Evolutionary conservation across 78 protist genomes (phyloP).

Genomic region (Planoprotostelium fungivorum): DNA sequence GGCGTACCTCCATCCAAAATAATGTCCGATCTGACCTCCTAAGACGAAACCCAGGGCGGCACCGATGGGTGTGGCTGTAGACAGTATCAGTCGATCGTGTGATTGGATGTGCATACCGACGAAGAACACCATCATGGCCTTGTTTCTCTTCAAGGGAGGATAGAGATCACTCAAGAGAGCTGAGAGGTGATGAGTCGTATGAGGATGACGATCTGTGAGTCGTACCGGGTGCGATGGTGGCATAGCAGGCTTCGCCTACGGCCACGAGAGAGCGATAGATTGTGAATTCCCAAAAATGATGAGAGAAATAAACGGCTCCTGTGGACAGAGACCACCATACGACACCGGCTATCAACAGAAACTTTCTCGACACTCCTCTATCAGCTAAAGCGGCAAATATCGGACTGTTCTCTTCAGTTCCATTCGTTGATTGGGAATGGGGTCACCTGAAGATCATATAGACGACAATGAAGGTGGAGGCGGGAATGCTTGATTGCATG

Average conservation of each 20-base stretch:
- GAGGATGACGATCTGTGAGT: background rate
- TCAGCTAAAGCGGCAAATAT: background rate
- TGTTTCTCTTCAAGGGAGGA: background rate
- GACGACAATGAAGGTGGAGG: background rate
- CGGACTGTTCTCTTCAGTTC: too few species aligned
- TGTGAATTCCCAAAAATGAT: background rate
- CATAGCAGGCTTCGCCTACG: background rate
- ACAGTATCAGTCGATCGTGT: background rate
- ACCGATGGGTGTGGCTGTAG: background rate
- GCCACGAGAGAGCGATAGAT: background rate
- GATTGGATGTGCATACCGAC: background rate
- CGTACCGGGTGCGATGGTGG: background rate
- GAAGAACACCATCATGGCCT: background rate
- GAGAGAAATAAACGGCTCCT: background rate
- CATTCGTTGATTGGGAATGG: too few species aligned
- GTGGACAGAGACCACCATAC: constrained; percentile 2
- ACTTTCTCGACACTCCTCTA: background rate
- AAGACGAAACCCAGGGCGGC: background rate
- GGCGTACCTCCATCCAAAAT: background rate
- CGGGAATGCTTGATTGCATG: background rate
- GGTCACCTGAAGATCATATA: background rate
- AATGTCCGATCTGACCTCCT: background rate
- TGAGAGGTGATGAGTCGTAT: background rate
- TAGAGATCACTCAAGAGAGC: background rate
- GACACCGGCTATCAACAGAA: background rate